These are phyloP conservation scores for Fraxinus floribunda DNA, from an alignment of 305 asterid genomes.

Conservation along the genomic window DNA sequence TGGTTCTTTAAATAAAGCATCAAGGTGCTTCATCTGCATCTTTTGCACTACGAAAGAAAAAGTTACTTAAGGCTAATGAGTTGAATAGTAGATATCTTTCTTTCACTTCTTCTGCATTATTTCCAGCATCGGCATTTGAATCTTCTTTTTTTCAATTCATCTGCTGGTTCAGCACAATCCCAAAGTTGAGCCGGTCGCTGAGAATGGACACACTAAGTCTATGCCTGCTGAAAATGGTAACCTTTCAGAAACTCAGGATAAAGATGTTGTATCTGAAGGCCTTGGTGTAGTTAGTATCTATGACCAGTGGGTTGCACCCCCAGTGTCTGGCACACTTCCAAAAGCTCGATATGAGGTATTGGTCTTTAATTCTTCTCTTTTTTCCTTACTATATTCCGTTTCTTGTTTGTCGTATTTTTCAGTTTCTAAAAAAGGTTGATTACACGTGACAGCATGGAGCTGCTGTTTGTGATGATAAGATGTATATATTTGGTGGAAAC, in stretches of 20 bases:
- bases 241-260: conserved; percentile 68
- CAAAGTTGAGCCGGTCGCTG: conserved; percentile 47
- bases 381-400: background rate
- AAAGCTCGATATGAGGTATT: conserved; percentile 87
- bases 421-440: conserved; percentile 22
- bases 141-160: conserved; percentile 21
- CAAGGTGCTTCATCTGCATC: conserved; percentile 11
- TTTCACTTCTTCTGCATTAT: conserved; percentile 8
- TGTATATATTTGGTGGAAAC: conserved; percentile 95
- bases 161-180: conserved; percentile 53
- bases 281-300: conserved; percentile 61
- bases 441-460: conserved; percentile 78
- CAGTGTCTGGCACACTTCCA: conserved; percentile 72
- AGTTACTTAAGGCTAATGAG: conserved; percentile 10
- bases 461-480: conserved; percentile 81
- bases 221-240: conserved; percentile 70
- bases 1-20: conserved; percentile 1
- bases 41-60: background rate
- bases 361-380: conserved; percentile 14
- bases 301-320: conserved; percentile 93
- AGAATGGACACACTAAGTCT: conserved; percentile 60
- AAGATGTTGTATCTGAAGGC: conserved; percentile 74
- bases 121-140: conserved; percentile 17
- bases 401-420: conserved; percentile 8
- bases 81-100: conserved; percentile 13